Base-by-base conservation (phyloP, 2,329 filamentous ascomycete species). In the Colletotrichum liriopes region DNA sequence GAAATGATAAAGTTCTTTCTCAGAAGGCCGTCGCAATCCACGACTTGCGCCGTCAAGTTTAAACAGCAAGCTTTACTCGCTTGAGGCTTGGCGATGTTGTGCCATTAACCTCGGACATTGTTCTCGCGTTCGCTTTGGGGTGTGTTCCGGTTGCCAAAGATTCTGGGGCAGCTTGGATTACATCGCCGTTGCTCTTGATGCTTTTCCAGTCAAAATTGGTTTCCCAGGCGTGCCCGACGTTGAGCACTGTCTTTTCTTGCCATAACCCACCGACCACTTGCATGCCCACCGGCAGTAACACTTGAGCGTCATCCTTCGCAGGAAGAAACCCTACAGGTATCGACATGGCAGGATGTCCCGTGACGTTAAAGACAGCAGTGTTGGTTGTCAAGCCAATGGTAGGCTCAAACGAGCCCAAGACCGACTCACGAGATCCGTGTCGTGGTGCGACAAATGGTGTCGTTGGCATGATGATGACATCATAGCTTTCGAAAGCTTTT, bases 351-450 rank as follows among this genome's bases (percentile, higher is more conserved):
- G 89, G 88, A 73, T 90, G 88, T 0, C 88, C 88, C 0, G 87
- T 90, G 2, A 86, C 82, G 74, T 90, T 88, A 77, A 90, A 90
- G 3, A 86, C 82, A 12, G 86, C 86, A 5, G 89, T 91, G 74
- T 91, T 91, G 20, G 82, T 84, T 0, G 86, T 89, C 70, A 89
- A 76, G 0, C 89, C 89, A 43, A 90, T 86, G 41, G 86, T 86
- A 14, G 85, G 85, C 63, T 82, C 81, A 58, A 88, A 86, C 23
- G 84, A 85, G 56, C 84, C 82, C 20, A 83, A 77, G 3, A 84
- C 84, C 2, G 81, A 81, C 2, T 81, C 81, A 12, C 79, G 74
- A 1, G 75, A 74, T 0, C 84, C 82, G 62, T 88, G 84, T 18
- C 79, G 81, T 0, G 84, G 84, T 2, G 85, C 84, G 2, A 87